phyloP scores from a whole-genome alignment of 768 basidiomycete genomes.

The Tricholomella constricta region DNA sequence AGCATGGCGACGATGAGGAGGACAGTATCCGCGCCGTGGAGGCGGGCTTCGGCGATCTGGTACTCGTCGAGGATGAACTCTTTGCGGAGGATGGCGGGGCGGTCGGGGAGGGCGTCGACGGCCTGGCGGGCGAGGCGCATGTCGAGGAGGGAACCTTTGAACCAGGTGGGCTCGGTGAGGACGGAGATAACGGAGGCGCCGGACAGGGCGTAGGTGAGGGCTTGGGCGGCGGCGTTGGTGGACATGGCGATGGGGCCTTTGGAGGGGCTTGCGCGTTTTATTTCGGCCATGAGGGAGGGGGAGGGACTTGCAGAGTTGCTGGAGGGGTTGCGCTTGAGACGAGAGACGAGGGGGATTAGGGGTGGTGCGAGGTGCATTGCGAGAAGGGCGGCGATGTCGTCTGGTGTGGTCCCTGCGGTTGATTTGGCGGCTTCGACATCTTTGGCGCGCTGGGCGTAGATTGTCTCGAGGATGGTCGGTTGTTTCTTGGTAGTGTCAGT shows the following conservation, averaged over 20 bases:
- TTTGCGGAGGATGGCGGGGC: slow-evolving; percentile 84
- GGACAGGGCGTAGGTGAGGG: slow-evolving; percentile 74
- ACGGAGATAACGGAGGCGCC: slow-evolving; percentile 88
- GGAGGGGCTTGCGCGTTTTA: slow-evolving; percentile 88
- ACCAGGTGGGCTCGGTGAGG: slow-evolving; percentile 89
- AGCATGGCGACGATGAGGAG: slow-evolving; percentile 93
- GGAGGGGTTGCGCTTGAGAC: slow-evolving; percentile 46
- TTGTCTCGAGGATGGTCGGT: slow-evolving; percentile 70
- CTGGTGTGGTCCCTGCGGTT: slow-evolving; percentile 61
- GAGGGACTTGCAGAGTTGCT: slow-evolving; percentile 27
- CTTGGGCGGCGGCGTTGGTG: slow-evolving; percentile 73
- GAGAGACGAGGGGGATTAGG: slow-evolving; percentile 59
- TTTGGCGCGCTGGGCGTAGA: slow-evolving; percentile 70
- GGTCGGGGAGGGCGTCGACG: slow-evolving; percentile 67
- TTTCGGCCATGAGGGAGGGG: slow-evolving; percentile 78
- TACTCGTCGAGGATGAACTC: slow-evolving; percentile 88
- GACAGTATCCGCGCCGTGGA: slow-evolving; percentile 85
- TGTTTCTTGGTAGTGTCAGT: slow-evolving; percentile 26
- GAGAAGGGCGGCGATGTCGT: slow-evolving; percentile 62
- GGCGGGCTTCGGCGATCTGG: slow-evolving; percentile 82
- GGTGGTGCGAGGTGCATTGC: slow-evolving; percentile 70
- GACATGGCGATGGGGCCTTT: slow-evolving; percentile 77
- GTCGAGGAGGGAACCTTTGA: slow-evolving; percentile 82
- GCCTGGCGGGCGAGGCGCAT: slow-evolving; percentile 79
- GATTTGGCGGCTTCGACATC: slow-evolving; percentile 68